phyloP scores from a whole-genome alignment of 345 rosid species.

The Dovyalis caffra region DNA sequence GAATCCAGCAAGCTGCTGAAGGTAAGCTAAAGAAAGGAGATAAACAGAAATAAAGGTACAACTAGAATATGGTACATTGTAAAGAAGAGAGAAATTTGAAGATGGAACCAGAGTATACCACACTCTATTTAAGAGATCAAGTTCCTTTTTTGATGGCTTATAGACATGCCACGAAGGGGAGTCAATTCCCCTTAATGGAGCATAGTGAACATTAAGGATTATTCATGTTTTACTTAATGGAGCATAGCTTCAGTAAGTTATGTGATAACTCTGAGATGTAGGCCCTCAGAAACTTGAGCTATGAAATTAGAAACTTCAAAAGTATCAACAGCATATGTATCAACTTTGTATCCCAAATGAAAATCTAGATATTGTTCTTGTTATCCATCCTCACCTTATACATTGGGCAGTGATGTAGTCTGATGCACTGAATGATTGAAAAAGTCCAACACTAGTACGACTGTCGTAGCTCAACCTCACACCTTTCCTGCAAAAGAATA shows the following conservation, averaged over 20 bases:
- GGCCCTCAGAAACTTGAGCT: not conserved
- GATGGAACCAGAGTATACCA: no score
- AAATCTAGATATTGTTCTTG: not conserved
- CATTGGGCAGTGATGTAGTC: slow-evolving; percentile 77
- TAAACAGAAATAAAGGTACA: no score
- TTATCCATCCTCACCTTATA: slow-evolving; percentile 46
- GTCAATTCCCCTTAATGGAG: not conserved
- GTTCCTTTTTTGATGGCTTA: not conserved
- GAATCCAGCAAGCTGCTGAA: no score
- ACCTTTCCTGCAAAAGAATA: slow-evolving; percentile 51
- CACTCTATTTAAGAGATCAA: no score
- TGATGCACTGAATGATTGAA: slow-evolving; percentile 72
- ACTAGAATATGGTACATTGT: no score
- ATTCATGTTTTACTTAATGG: no score
- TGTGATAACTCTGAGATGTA: not conserved
- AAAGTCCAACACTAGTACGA: slow-evolving; percentile 64
- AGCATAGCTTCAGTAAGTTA: no score
- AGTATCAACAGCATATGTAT: not conserved
- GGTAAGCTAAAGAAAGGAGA: no score
- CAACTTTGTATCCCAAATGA: not conserved
- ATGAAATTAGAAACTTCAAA: slow-evolving; percentile 6
- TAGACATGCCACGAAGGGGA: not conserved
- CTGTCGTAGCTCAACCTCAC: slow-evolving; percentile 54
- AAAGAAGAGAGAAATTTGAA: no score
- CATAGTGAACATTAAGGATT: not conserved